phyloP scores from a whole-genome alignment of 2,329 filamentous ascomycete species.

The Escovopsis weberi region DNA sequence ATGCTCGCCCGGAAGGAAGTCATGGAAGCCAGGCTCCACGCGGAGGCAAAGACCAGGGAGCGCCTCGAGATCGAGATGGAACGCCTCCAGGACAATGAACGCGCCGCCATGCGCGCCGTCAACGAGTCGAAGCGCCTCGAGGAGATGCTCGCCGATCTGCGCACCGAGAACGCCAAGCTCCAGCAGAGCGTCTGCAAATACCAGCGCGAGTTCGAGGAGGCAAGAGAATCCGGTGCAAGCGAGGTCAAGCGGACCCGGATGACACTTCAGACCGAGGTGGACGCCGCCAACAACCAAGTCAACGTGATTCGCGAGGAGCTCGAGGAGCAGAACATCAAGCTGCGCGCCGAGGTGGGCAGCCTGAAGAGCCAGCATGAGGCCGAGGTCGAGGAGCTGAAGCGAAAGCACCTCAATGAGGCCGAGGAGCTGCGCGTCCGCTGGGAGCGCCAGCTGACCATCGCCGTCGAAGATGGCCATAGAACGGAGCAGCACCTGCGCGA shows the following conservation, averaged over 20 bases:
- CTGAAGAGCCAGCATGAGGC: slow-evolving; percentile 65
- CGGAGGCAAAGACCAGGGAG: slow-evolving; percentile 56
- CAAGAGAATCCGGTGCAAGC: slow-evolving; percentile 60
- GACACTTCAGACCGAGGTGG: slow-evolving; percentile 67
- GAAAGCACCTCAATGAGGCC: slow-evolving; percentile 51
- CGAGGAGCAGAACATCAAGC: slow-evolving; percentile 60
- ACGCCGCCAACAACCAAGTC: slow-evolving; percentile 71
- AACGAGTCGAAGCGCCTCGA: slow-evolving; percentile 49
- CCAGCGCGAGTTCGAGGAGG: slow-evolving; percentile 73
- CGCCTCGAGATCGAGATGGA: slow-evolving; percentile 53
- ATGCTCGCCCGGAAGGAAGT: slow-evolving; percentile 67
- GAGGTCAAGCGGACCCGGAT: slow-evolving; percentile 72
- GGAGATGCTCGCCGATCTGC: slow-evolving; percentile 37
- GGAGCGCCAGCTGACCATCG: slow-evolving; percentile 56
- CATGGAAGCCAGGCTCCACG: slow-evolving; percentile 61
- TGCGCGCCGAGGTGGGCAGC: slow-evolving; percentile 63
- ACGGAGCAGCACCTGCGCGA: slow-evolving; percentile 69
- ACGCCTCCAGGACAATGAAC: slow-evolving; percentile 48
- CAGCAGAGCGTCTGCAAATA: slow-evolving; percentile 54
- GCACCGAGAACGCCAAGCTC: slow-evolving; percentile 55
- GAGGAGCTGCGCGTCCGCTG: slow-evolving; percentile 66
- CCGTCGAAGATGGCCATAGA: slow-evolving; percentile 67
- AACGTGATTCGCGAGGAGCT: slow-evolving; percentile 70
- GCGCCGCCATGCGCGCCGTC: slow-evolving; percentile 49
- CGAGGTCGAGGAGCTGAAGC: slow-evolving; percentile 33